Conservation (phyloP, 2,329 filamentous ascomycete species). For the Tolypocladium amazonense region DNA sequence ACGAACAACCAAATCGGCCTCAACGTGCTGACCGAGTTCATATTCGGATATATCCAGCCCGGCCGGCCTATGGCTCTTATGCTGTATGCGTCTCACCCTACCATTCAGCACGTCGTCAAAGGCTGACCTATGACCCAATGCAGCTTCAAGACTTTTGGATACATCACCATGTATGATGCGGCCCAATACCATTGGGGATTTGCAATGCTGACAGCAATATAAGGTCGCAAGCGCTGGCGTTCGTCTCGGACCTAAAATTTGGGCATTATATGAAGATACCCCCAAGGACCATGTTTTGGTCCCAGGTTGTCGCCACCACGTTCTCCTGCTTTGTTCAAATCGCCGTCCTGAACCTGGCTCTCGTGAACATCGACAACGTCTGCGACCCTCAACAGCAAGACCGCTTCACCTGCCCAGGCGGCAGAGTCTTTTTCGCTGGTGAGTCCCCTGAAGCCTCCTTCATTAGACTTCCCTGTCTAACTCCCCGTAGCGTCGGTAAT, state of each 20-base stretch:
- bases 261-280: conserved; percentile 67
- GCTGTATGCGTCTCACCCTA: conserved; percentile 35
- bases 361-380: conserved; percentile 50
- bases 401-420: conserved; percentile 53
- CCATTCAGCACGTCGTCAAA: background rate
- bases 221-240: conserved; percentile 50
- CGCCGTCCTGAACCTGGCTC: conserved; percentile 50
- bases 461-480: background rate
- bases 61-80: conserved; percentile 63
- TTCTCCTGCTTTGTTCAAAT: conserved; percentile 59
- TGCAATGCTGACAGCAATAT: background rate
- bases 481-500: conserved; percentile 44
- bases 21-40: conserved; percentile 65
- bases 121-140: background rate
- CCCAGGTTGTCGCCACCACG: conserved; percentile 55
- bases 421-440: conserved; percentile 53
- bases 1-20: conserved; percentile 63
- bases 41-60: conserved; percentile 66
- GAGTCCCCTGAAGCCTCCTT: conserved; percentile 7
- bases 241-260: conserved; percentile 57
- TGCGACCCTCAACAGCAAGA: conserved; percentile 48
- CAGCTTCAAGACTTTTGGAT: conserved; percentile 54
- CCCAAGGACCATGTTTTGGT: conserved; percentile 55
- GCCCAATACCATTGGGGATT: fast-evolving
- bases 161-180: conserved; percentile 40